Evolutionary conservation across 2,329 filamentous ascomycete genomes (phyloP), one percentile per base, ranked within the genome.

Genomic region (Gnomoniopsis smithogilvyi): DNA sequence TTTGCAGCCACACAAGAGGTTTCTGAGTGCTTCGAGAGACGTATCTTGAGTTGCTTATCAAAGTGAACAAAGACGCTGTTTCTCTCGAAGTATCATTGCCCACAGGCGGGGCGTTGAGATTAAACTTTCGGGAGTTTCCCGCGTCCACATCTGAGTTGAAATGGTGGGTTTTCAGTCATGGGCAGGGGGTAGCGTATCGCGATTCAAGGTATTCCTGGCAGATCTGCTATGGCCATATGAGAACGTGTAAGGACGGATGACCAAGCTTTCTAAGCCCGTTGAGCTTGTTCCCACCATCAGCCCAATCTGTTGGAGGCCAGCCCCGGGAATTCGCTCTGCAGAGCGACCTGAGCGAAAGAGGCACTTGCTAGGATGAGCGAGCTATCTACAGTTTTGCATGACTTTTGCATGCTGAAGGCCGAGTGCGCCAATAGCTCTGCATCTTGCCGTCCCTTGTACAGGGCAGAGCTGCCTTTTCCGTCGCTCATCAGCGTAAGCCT

Each of bases 381-480:
- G 64, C 65, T 55, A 66, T 64, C 63, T 65, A 64, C 61, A 62
- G 54, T 61, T 56, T 64, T 67, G 62, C 60, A 60, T 58, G 55
- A 45, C 49, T 30, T 55, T 41, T 64, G 62, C 62, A 64, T 55
- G 62, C 53, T 60, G 56, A 60, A 55, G 36, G 55, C 50, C 22
- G 46, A 64, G 62, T 66, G 66, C 65, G 60, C 66, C 67, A 69
- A 68, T 69, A 63, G 63, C 65, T 65, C 65, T 56, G 65, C 65
- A 67, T 68, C 69, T 68, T 69, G 49, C 51, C 56, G 58, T 54
- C 51, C 34, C 49, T 50, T 45, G 41, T 47, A 36, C 55, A 54
- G 58, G 64, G 67, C 69, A 68, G 65, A 67, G 66, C 66, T 66
- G 67, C 65, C 69, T 58, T 60, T 69, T 67, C 67, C 67, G 68